A percentile compares a stretch with the other conserved stretches of the same genome.
phyloP scores from a whole-genome alignment of 768 basidiomycete genomes.

The Guyanaporus albipodus region DNA sequence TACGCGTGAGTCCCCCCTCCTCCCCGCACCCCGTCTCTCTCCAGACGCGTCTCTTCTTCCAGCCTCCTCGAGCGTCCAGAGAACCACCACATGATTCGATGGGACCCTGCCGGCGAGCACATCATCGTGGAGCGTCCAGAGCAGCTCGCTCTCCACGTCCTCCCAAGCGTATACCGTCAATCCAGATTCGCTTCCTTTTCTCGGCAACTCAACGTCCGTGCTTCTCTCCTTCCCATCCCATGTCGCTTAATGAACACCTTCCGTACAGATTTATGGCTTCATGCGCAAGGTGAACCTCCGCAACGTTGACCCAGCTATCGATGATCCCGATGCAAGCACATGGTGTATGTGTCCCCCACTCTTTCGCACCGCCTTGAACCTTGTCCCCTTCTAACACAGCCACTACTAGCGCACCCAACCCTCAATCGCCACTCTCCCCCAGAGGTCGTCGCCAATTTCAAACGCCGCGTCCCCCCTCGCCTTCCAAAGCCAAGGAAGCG shows the following conservation, averaged over 20 bases:
- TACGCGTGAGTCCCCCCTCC: constrained; percentile 69
- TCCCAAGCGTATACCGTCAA: constrained; percentile 93
- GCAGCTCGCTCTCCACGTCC: constrained; percentile 89
- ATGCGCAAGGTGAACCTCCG: constrained; percentile 97
- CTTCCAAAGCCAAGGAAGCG: constrained; percentile 85
- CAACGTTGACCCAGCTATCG: constrained; percentile 91
- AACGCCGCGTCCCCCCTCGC: constrained; percentile 91
- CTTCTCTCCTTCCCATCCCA: constrained; percentile 29
- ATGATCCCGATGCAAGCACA: constrained; percentile 93
- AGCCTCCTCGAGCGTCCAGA: constrained; percentile 88
- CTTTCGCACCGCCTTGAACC: constrained; percentile 14
- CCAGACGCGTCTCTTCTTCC: constrained; percentile 21
- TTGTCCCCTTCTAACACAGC: constrained; percentile 21
- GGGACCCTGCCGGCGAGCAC: constrained; percentile 90
- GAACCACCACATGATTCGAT: constrained; percentile 96
- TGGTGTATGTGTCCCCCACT: constrained; percentile 99
- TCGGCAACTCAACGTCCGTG: constrained; percentile 89
- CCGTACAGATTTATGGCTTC: constrained; percentile 88
- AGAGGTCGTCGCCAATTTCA: constrained; percentile 91
- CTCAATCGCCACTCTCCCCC: constrained; percentile 87
- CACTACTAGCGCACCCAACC: constrained; percentile 84
- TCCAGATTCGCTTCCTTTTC: constrained; percentile 97
- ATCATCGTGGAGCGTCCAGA: constrained; percentile 95
- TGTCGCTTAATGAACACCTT: constrained; percentile 23
- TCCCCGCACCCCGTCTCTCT: constrained; percentile 8